Percentiles rank a stretch among this genome's conserved stretches.
phyloP scores from a whole-genome alignment of 148 eudicot genomes.

The Rheum nobile region DNA sequence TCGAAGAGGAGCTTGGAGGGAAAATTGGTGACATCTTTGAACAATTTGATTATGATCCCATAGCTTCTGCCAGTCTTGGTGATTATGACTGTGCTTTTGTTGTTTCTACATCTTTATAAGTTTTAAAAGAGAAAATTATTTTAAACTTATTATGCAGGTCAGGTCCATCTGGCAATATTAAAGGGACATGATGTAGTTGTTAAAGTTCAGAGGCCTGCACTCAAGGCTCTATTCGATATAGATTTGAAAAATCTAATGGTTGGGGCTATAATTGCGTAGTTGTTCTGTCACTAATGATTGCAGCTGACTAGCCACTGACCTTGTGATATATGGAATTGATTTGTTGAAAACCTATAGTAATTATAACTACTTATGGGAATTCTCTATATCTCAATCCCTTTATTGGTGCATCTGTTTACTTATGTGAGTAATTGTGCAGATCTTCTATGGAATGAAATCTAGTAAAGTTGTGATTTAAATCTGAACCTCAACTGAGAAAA shows the following conservation, averaged over 20 bases:
- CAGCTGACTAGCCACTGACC: not conserved
- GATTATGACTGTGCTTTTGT: conserved; percentile 11
- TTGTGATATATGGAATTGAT: not conserved
- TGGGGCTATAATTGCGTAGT: conserved; percentile 14
- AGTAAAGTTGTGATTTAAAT: no score
- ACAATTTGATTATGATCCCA: conserved; percentile 78
- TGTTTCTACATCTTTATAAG: not conserved
- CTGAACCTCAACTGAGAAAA: not conserved
- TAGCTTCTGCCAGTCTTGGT: conserved; percentile 98
- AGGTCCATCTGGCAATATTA: conserved; percentile 89
- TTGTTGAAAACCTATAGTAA: not conserved
- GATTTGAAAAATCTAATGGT: conserved; percentile 96
- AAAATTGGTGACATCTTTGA: no score
- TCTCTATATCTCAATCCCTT: not conserved
- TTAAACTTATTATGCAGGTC: conserved; percentile 45
- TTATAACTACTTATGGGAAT: not conserved
- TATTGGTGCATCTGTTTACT: not conserved
- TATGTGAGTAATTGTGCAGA: not conserved
- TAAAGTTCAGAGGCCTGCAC: conserved; percentile 96
- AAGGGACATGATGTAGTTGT: no score
- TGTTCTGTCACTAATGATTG: not conserved
- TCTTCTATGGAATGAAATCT: no score
- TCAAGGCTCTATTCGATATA: conserved; percentile 88
- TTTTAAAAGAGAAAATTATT: not conserved
- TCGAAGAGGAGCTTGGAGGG: no score